These are phyloP conservation scores for Huiozyma sinensis DNA, from an alignment of 805 yeast genomes.

Conservation along the genomic window DNA sequence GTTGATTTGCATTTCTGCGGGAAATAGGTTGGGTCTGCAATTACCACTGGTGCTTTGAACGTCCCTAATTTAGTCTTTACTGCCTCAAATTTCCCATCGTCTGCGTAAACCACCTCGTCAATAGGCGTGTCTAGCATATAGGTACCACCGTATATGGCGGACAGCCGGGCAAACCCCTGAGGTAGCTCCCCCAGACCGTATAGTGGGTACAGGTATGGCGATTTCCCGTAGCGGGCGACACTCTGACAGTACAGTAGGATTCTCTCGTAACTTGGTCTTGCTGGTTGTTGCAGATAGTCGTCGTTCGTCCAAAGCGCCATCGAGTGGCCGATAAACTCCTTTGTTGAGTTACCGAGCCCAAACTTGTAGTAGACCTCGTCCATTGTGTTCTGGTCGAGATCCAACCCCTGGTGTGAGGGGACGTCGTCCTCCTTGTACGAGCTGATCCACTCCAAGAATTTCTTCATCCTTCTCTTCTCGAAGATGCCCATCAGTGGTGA, in stretches of 20 bases:
- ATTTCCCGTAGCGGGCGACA: conserved; percentile 89
- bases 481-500: conserved; percentile 92
- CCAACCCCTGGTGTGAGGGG: conserved; percentile 74
- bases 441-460: conserved; percentile 79
- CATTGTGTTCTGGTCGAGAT: conserved; percentile 83
- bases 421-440: conserved; percentile 68
- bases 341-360: conserved; percentile 86
- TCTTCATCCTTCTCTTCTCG: conserved; percentile 91
- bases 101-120: conserved; percentile 72
- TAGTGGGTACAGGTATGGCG: conserved; percentile 91
- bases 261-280: conserved; percentile 84
- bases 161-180: conserved; percentile 95
- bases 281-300: conserved; percentile 77
- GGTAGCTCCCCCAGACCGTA: conserved; percentile 97
- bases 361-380: conserved; percentile 80
- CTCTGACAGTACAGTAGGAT: conserved; percentile 77
- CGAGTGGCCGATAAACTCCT: conserved; percentile 95
- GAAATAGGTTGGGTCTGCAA: conserved; percentile 97
- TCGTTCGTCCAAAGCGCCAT: conserved; percentile 97
- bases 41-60: conserved; percentile 85
- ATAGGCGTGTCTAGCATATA: conserved; percentile 96
- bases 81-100: conserved; percentile 61
- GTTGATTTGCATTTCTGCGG: conserved; percentile 42
- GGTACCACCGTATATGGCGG: conserved; percentile 97
- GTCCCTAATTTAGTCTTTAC: conserved; percentile 85